Base-by-base conservation (phyloP, 495 filamentous ascomycete species). In the Penicillium arizonense region DNA sequence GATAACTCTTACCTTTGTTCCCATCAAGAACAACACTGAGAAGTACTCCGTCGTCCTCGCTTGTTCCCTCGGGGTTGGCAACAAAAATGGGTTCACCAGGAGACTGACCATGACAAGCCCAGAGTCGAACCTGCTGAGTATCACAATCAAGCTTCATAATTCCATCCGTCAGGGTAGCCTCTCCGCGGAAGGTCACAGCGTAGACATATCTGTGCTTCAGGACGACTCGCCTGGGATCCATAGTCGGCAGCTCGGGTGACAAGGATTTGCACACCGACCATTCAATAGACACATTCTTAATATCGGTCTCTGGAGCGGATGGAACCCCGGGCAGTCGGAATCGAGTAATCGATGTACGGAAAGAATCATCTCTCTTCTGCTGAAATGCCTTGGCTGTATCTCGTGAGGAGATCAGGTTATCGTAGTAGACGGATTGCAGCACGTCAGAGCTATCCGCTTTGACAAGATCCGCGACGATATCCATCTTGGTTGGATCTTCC, bases 1-100 rank as follows among this genome's bases (percentile, higher is more conserved):
- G 66, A 62, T 91, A 92, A 42, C 87, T 90, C 57, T 62, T 82
- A 24, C 78, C 80, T 5, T 59, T 68, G 10, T 55, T 43, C 0
- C 89, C 87, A 63, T 94, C 83, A 10, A 94, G 71, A 3, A 93
- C 80, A 0, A 91, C 82, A 55, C 77, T 87, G 36, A 94, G 64
- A 42, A 92, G 63, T 1, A 90, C 80, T 0, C 89, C 89, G 33
- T 88, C 85, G 60, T 94, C 89, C 18, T 74, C 79, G 6, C 58
- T 57, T 0, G 52, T 64, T 4, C 62, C 65, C 0, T 69, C 53
- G 0, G 65, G 66, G 24, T 83, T 69, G 0, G 82, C 73, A 0
- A 92, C 73, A 53, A 93, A 91, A 40, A 92, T 85, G 0, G 87
- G 76, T 59, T 93, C 89, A 3, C 88, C 84, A 0, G 89, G 86